phyloP scores from a whole-genome alignment of 2,329 filamentous ascomycete species.

The Fusarium tanahbumbuense region DNA sequence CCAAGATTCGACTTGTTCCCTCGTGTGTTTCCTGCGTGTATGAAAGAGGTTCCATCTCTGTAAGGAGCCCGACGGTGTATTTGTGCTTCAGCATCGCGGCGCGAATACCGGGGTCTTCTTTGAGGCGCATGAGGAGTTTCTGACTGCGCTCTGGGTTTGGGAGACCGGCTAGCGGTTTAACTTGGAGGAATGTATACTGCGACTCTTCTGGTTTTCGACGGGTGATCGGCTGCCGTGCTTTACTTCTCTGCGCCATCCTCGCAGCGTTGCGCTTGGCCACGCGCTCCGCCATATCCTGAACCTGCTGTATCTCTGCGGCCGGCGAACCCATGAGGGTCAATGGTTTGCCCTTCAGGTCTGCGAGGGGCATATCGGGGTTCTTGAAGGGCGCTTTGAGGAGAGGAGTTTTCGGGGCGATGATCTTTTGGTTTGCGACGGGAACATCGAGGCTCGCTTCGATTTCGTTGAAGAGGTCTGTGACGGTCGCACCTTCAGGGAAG shows the following conservation, averaged over 20 bases:
- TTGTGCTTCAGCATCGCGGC: conserved; percentile 84
- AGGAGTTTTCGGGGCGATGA: conserved; percentile 73
- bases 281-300: conserved; percentile 61
- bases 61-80: conserved; percentile 86
- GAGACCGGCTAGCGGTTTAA: conserved; percentile 81
- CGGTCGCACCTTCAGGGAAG: conserved; percentile 59
- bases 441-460: conserved; percentile 69
- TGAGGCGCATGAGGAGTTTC: conserved; percentile 78
- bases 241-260: conserved; percentile 50
- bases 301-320: conserved; percentile 66
- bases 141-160: conserved; percentile 78
- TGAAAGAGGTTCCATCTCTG: conserved; percentile 92
- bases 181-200: conserved; percentile 82
- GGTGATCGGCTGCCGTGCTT: conserved; percentile 35
- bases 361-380: conserved; percentile 63
- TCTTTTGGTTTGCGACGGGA: conserved; percentile 73
- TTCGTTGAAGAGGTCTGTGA: conserved; percentile 69
- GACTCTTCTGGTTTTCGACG: conserved; percentile 61
- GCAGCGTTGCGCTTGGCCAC: conserved; percentile 61
- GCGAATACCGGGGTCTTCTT: conserved; percentile 86
- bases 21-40: conserved; percentile 80
- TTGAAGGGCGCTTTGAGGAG: conserved; percentile 74
- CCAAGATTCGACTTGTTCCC: conserved; percentile 79
- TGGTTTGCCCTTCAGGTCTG: conserved; percentile 65
- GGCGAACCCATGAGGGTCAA: conserved; percentile 75